Conservation (phyloP, 805 yeast genomes). For the Sporopachydermia lactativora region DNA sequence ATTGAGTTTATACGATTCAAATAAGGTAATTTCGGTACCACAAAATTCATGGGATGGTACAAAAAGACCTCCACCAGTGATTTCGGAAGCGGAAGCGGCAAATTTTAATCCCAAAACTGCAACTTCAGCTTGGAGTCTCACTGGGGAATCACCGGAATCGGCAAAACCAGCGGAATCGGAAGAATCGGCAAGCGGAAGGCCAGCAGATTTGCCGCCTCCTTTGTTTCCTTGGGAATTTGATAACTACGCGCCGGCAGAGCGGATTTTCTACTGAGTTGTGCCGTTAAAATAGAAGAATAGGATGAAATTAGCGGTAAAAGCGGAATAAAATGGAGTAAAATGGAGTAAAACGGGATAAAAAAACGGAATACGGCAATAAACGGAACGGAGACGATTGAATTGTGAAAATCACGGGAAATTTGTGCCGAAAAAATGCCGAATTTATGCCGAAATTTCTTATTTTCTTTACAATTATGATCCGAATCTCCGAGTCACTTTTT, state of each 20-base stretch:
- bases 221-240: slow-evolving; percentile 12
- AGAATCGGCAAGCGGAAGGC: neutral
- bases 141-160: neutral
- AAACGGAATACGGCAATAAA: no score
- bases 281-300: neutral
- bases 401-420: no score
- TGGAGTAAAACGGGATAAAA: no score
- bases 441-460: no score
- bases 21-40: neutral
- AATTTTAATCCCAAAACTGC: slow-evolving; percentile 5
- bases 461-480: no score
- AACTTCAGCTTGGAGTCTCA: neutral
- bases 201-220: slow-evolving; percentile 7
- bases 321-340: no score
- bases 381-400: no score
- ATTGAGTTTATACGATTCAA: neutral
- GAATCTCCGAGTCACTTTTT: no score
- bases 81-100: slow-evolving; percentile 8
- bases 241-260: slow-evolving; percentile 3
- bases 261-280: slow-evolving; percentile 9
- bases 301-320: neutral
- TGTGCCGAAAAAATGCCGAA: no score
- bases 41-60: slow-evolving; percentile 9
- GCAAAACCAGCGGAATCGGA: slow-evolving; percentile 3
- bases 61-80: slow-evolving; percentile 6